phyloP scores from a whole-genome alignment of 495 filamentous ascomycete genomes.

The Astrothelium subdiscretum region DNA sequence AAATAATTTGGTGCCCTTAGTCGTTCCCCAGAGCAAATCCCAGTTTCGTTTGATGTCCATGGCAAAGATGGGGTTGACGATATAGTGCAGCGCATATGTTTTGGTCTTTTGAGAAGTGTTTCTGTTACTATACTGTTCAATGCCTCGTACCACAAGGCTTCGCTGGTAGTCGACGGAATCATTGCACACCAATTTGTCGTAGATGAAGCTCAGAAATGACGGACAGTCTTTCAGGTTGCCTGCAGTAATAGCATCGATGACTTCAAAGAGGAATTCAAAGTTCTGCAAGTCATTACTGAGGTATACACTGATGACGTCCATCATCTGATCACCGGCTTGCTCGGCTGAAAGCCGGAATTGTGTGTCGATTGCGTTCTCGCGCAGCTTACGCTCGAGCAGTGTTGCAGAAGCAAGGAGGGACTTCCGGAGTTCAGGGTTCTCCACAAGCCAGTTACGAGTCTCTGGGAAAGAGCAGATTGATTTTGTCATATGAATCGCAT shows the following conservation, averaged over 20 bases:
- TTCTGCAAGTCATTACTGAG: constrained; percentile 63
- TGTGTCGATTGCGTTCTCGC: constrained; percentile 53
- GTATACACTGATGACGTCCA: constrained; percentile 73
- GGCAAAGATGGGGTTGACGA: constrained; percentile 93
- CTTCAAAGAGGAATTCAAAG: constrained; percentile 74
- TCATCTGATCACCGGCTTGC: constrained; percentile 79
- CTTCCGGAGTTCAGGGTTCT: constrained; percentile 58
- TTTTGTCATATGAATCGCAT: constrained; percentile 73
- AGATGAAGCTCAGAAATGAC: constrained; percentile 70
- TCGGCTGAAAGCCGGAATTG: constrained; percentile 73
- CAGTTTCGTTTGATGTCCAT: constrained; percentile 82
- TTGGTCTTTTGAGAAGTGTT: constrained; percentile 75
- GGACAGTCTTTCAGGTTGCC: constrained; percentile 71
- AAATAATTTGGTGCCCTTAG: constrained; percentile 61
- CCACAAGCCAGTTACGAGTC: constrained; percentile 61
- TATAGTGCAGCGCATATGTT: constrained; percentile 79
- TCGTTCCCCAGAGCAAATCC: constrained; percentile 36
- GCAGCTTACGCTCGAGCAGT: constrained; percentile 60
- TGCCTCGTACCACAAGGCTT: constrained; percentile 68
- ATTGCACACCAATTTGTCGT: constrained; percentile 68
- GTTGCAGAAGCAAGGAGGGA: constrained; percentile 59
- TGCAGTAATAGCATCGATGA: constrained; percentile 73
- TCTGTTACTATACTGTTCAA: constrained; percentile 63
- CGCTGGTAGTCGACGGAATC: constrained; percentile 85
- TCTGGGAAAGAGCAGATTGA: constrained; percentile 52